Conservation (phyloP, 305 asterid species). For the Fraxinus paxiana region DNA sequence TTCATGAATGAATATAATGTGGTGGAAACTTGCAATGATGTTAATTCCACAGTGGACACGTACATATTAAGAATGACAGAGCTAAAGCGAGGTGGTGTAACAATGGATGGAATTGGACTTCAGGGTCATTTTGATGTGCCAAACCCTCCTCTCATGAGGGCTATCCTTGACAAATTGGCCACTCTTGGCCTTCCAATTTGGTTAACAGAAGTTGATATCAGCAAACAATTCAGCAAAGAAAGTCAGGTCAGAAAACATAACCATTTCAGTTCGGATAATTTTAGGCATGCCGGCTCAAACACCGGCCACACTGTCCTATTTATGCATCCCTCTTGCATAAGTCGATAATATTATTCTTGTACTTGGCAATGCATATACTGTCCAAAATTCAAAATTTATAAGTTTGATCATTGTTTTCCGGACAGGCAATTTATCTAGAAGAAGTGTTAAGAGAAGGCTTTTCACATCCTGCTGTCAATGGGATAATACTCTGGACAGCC, state of each 20-base stretch:
- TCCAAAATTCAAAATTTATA: background rate
- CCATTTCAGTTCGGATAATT: background rate
- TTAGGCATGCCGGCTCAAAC: background rate
- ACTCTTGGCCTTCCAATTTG: conserved; percentile 69
- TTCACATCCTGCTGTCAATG: conserved; percentile 42
- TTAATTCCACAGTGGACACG: conserved; percentile 50
- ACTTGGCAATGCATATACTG: background rate
- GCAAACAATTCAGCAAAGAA: conserved; percentile 36
- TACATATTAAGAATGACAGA: conserved; percentile 46
- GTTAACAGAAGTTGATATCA: conserved; percentile 81
- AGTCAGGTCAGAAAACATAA: conserved; percentile 41
- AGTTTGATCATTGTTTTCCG: background rate
- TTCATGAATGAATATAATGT: conserved; percentile 71
- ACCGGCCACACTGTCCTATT: background rate
- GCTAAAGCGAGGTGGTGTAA: conserved; percentile 46
- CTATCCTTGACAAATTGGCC: conserved; percentile 57
- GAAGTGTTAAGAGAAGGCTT: conserved; percentile 40
- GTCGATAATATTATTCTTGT: background rate
- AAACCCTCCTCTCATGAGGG: conserved; percentile 64
- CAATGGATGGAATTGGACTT: conserved; percentile 64
- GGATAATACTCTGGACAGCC: conserved; percentile 49
- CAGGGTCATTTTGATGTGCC: conserved; percentile 71
- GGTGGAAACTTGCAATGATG: conserved; percentile 60
- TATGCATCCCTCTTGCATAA: background rate
- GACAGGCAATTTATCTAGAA: conserved; percentile 38